A percentile compares a stretch with the other conserved stretches of the same genome.
These are phyloP conservation scores for Pseudoscleropodium purum DNA, from an alignment of 225 moss, liverwort and hornwort genomes.

Conservation along the genomic window DNA sequence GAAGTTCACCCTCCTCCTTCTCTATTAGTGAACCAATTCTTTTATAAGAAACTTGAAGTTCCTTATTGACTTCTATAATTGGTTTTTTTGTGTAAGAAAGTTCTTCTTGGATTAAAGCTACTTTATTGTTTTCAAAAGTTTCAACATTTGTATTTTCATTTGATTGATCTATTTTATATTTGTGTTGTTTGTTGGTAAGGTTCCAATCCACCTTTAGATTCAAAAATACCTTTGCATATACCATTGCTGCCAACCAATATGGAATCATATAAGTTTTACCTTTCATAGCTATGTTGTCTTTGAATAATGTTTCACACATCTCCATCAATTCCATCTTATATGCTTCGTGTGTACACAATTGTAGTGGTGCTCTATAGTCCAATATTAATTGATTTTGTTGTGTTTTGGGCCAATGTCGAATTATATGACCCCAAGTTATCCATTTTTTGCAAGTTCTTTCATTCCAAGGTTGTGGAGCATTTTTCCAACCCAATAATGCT, in stretches of 20 bases:
- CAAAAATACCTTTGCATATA: not conserved
- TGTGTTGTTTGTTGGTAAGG: too few species aligned
- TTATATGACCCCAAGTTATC: not conserved
- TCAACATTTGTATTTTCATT: not conserved
- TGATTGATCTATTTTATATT: too few species aligned
- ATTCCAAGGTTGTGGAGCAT: not conserved
- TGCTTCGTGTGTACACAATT: not conserved
- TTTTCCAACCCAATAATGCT: not conserved
- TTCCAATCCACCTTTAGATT: not conserved
- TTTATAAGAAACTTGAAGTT: not conserved
- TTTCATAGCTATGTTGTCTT: not conserved
- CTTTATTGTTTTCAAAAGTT: not conserved
- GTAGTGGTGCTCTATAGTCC: not conserved
- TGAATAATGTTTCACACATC: not conserved
- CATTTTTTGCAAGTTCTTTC: not conserved
- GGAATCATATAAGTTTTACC: not conserved
- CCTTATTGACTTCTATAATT: not conserved
- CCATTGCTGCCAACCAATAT: not conserved
- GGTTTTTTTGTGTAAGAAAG: not conserved
- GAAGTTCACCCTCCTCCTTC: not conserved
- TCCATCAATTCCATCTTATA: not conserved
- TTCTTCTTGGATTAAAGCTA: not conserved
- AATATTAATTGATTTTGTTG: not conserved
- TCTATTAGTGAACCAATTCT: not conserved
- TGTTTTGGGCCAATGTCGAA: not conserved